A percentile compares a stretch with the other conserved stretches of the same genome.
phyloP scores from a whole-genome alignment of 306 rosid genomes.

The Glycine soja region DNA sequence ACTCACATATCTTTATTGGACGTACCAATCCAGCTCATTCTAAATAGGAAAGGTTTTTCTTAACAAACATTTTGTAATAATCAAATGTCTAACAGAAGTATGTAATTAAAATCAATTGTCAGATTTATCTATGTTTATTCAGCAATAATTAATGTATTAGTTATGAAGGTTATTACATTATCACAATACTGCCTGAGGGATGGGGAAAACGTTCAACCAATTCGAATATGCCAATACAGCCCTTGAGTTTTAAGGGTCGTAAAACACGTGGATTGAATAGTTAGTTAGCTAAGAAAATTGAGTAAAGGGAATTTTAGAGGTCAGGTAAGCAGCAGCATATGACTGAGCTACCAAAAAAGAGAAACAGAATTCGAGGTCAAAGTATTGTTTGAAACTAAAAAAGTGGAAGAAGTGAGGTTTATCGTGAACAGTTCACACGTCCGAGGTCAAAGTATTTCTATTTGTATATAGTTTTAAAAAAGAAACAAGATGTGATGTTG shows the following conservation, averaged over 20 bases:
- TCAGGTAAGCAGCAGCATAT: neutral
- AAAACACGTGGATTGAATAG: conserved; percentile 34
- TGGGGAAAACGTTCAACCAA: conserved; percentile 8
- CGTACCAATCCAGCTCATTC: conserved; percentile 44
- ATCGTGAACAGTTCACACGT: neutral
- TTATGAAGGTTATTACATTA: neutral
- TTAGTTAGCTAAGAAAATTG: neutral
- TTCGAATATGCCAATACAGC: neutral
- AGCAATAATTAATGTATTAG: neutral
- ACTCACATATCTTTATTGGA: neutral
- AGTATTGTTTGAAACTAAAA: neutral
- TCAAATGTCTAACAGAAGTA: neutral
- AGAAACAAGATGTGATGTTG: neutral
- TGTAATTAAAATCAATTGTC: too few relatives aligned
- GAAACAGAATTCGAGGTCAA: conserved; percentile 13
- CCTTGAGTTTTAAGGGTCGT: neutral
- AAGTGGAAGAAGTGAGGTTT: neutral
- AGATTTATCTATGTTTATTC: neutral
- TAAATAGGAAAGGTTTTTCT: neutral
- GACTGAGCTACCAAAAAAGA: neutral
- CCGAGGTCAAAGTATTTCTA: conserved; percentile 9
- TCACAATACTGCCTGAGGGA: neutral
- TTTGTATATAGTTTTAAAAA: neutral
- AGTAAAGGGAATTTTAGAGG: neutral
- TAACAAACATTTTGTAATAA: neutral